These are phyloP conservation scores for Pythium rishiriense DNA, from an alignment of 352 stramenopile genomes.

Conservation along the genomic window DNA sequence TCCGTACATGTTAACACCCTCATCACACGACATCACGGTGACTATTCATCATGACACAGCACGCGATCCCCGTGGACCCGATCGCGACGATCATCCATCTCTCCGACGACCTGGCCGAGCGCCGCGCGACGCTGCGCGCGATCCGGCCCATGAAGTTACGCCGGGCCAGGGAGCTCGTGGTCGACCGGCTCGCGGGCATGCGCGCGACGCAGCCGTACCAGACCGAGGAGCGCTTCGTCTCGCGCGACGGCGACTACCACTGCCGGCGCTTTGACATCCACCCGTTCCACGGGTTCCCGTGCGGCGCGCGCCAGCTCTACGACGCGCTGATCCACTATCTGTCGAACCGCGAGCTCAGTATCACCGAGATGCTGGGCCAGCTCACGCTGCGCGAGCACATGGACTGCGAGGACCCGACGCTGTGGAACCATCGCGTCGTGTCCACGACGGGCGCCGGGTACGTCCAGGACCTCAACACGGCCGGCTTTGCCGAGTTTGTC, in stretches of 20 bases:
- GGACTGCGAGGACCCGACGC: constrained; percentile 31
- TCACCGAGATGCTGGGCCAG: constrained; percentile 45
- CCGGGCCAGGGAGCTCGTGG: constrained; percentile 5
- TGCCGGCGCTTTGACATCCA: constrained; percentile 41
- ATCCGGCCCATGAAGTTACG: constrained; percentile 21
- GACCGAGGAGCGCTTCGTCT: no score
- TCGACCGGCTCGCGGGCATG: constrained; percentile 12
- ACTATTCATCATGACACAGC: not conserved
- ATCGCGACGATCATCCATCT: constrained; percentile 21
- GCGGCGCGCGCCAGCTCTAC: constrained; percentile 22
- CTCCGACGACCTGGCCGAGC: constrained; percentile 9
- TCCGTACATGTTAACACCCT: no score
- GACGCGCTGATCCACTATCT: constrained; percentile 46
- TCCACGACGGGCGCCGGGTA: constrained; percentile 29
- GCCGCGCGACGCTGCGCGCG: constrained; percentile 19
- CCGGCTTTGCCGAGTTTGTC: constrained; percentile 31
- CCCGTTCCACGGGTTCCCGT: constrained; percentile 38
- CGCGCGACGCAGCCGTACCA: constrained; percentile 22
- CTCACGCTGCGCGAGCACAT: constrained; percentile 51
- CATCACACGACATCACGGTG: not conserved
- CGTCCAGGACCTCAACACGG: constrained; percentile 20
- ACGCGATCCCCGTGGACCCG: constrained; percentile 10
- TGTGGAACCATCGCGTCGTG: constrained; percentile 44
- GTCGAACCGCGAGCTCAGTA: constrained; percentile 53
- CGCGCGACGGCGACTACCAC: constrained; percentile 36